Percentiles rank a stretch among this genome's conserved stretches.
These are phyloP conservation scores for Luzula sylvatica DNA, from an alignment of 176 grass and related monocot species.

Conservation along the genomic window DNA sequence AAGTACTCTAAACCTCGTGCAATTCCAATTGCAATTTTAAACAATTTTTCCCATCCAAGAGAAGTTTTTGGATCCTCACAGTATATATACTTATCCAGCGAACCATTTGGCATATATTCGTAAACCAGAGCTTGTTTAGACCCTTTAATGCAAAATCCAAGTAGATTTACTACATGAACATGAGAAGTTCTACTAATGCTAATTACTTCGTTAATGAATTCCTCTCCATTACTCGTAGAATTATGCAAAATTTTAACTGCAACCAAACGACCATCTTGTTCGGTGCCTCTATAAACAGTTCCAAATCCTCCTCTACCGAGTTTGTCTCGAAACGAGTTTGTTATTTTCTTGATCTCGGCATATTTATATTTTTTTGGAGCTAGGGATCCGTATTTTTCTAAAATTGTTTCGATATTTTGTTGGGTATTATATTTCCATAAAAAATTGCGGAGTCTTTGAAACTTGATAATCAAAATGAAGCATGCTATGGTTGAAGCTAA, in stretches of 20 bases:
- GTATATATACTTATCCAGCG: conserved; percentile 40
- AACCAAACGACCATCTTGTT: conserved; percentile 24
- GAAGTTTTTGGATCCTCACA: conserved; percentile 20
- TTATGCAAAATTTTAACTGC: conserved; percentile 41
- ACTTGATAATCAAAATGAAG: not conserved
- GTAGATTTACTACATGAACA: conserved; percentile 34
- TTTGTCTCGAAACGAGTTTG: conserved; percentile 32
- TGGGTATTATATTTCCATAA: not conserved
- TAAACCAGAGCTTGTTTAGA: conserved; percentile 28
- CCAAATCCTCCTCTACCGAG: conserved; percentile 53
- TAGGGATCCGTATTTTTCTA: conserved; percentile 27
- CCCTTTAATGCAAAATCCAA: conserved; percentile 40
- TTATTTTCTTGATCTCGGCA: conserved; percentile 42
- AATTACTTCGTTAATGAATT: conserved; percentile 33
- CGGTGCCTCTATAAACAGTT: conserved; percentile 27
- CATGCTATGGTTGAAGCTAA: not conserved
- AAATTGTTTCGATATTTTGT: conserved; percentile 25
- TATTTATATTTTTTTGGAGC: conserved; percentile 35
- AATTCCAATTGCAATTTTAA: conserved; percentile 27
- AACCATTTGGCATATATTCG: conserved; percentile 50
- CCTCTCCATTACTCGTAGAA: conserved; percentile 21
- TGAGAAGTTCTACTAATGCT: conserved; percentile 45
- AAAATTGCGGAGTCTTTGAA: not conserved
- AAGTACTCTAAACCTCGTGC: conserved; percentile 44
- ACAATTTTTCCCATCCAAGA: conserved; percentile 34